Conservation (phyloP, 805 yeast genomes). For the Yamadazyma kitorensis region DNA sequence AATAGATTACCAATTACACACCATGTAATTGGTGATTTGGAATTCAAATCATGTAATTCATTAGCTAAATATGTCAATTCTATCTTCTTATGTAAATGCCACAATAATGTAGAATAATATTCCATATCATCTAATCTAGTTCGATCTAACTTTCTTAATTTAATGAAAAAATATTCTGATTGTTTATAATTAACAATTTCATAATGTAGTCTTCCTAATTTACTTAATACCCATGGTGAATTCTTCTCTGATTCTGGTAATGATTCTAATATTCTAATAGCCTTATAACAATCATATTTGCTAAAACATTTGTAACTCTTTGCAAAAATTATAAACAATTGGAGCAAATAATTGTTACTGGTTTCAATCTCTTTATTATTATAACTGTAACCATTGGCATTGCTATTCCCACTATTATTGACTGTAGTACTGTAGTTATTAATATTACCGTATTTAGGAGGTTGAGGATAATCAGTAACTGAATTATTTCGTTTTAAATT, state of each 20-base stretch:
- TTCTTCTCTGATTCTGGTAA: constrained; percentile 61
- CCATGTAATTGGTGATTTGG: constrained; percentile 83
- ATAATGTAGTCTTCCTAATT: constrained; percentile 77
- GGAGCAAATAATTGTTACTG: constrained; percentile 42
- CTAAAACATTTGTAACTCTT: constrained; percentile 59
- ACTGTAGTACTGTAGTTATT: too few relatives aligned
- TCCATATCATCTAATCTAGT: constrained; percentile 88
- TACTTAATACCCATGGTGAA: constrained; percentile 84
- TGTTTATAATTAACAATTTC: constrained; percentile 85
- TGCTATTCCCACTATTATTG: too few relatives aligned
- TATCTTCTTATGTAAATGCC: constrained; percentile 86
- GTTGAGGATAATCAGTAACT: constrained; percentile 14
- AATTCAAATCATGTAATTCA: constrained; percentile 66
- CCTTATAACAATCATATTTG: constrained; percentile 74
- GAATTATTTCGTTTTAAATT: constrained; percentile 22
- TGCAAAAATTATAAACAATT: constrained; percentile 53
- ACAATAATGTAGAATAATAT: constrained; percentile 79
- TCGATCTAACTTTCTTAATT: constrained; percentile 66
- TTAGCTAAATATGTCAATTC: constrained; percentile 80
- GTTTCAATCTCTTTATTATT: constrained; percentile 25
- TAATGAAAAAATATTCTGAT: constrained; percentile 60
- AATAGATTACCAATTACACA: constrained; percentile 86
- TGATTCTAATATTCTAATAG: constrained; percentile 63
- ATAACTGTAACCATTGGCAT: too few relatives aligned
- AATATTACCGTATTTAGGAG: too few relatives aligned